phyloP scores from a whole-genome alignment of 306 rosid species.

The Acacia crassicarpa region DNA sequence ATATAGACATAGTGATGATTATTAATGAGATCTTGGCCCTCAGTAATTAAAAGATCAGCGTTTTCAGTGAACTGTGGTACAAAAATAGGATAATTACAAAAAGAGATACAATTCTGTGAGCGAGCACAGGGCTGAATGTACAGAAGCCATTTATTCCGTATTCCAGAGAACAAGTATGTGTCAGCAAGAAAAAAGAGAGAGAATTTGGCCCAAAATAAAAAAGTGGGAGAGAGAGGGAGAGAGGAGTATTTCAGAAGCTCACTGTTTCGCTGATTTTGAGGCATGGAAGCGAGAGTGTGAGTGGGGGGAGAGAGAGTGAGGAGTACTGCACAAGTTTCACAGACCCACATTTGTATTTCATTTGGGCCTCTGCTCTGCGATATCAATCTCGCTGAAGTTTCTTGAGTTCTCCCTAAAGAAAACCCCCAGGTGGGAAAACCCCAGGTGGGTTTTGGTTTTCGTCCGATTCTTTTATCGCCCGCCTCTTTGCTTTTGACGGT shows the following conservation, averaged over 20 bases:
- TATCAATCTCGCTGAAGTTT: conserved; percentile 41
- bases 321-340: conserved; percentile 60
- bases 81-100: conserved; percentile 44
- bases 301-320: conserved; percentile 30
- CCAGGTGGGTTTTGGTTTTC: conserved; percentile 52
- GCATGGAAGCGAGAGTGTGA: conserved; percentile 43
- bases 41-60: conserved; percentile 2
- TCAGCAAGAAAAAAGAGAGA: conserved; percentile 25
- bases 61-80: conserved; percentile 32
- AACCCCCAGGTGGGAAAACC: conserved; percentile 54
- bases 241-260: conserved; percentile 84
- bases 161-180: conserved; percentile 33
- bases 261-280: conserved; percentile 94
- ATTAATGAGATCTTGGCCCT: neutral
- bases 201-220: neutral
- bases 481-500: neutral
- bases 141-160: conserved; percentile 12
- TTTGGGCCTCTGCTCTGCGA: conserved; percentile 35
- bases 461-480: neutral
- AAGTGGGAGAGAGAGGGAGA: neutral
- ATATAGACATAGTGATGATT: no score
- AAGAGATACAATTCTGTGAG: conserved; percentile 50
- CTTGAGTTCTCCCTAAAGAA: conserved; percentile 30
- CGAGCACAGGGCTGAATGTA: conserved; percentile 30
- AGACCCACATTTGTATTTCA: conserved; percentile 39